phyloP scores from a whole-genome alignment of 2,329 filamentous ascomycete species.

The Lojkania enalia region DNA sequence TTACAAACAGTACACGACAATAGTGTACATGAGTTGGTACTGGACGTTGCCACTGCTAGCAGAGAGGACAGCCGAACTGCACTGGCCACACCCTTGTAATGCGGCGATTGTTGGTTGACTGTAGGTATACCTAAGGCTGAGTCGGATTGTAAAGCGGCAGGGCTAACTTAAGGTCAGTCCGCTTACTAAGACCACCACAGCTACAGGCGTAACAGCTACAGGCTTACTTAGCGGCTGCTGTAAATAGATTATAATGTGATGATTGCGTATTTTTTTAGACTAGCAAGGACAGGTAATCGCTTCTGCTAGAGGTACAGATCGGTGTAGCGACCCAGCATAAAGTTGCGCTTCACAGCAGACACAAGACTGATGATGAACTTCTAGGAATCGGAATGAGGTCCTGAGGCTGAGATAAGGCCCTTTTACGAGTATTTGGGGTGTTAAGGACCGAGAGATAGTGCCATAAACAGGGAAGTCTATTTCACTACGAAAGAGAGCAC shows the following conservation, averaged over 20 bases:
- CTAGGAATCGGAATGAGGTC: neutral
- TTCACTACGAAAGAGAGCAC: neutral
- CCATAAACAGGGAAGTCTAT: neutral
- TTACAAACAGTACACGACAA: too few relatives aligned
- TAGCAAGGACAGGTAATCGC: neutral
- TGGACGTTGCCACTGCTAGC: neutral
- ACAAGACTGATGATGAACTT: neutral
- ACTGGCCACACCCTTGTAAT: neutral
- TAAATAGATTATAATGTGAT: neutral
- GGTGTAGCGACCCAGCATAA: neutral
- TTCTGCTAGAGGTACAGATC: neutral
- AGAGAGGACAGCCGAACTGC: neutral
- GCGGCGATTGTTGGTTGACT: too few relatives aligned
- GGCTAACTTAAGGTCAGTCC: neutral
- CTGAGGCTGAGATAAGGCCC: neutral
- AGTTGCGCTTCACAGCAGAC: neutral
- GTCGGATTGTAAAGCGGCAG: too few relatives aligned
- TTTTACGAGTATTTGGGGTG: neutral
- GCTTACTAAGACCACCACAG: neutral
- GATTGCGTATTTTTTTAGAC: too few relatives aligned
- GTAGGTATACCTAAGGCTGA: too few relatives aligned
- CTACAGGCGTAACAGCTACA: neutral
- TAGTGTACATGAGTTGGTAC: too few relatives aligned
- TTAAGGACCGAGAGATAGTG: neutral
- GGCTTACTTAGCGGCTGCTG: neutral